Evolutionary conservation across 495 filamentous ascomycete genomes (phyloP), one percentile per base, ranked within the genome.

Genomic region (Bathelium albidoporum): DNA sequence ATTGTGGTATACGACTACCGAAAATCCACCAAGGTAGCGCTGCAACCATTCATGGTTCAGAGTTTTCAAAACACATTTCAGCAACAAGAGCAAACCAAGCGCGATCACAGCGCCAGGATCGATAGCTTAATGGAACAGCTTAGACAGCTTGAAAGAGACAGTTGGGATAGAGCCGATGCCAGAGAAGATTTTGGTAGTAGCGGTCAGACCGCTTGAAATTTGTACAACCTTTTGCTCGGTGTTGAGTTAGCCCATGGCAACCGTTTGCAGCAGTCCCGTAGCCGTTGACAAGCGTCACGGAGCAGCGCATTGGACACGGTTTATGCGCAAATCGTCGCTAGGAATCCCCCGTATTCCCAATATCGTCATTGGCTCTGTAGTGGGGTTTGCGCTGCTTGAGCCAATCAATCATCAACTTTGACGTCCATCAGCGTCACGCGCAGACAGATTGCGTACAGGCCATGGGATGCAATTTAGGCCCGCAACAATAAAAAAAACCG

Each of bases 1-100:
- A 83, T 90, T 58, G 87, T 93, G 2, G 76, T 90, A 0, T 97
- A 95, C 74, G 88, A 97, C 74, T 97, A 97, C 73, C 77, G 73
- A 53, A 72, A 72, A 18, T 82, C 77, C 22, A 74, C 74, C 52
- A 88, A 86, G 71, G 76, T 78, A 0, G 67, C 78, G 43, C 76
- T 96, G 65, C 84, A 83, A 41, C 73, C 74, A 0, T 97, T 89
- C 66, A 83, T 93, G 76, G 69, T 84, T 43, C 76, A 83, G 1
- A 76, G 84, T 53, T 89, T 97, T 64, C 73, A 78, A 58, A 69
- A 81, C 39, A 88, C 87, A 10, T 91, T 83, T 72, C 69, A 75
- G 64, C 65, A 84, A 65, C 93, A 97, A 70, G 82, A 89, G 68
- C 73, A 83, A 60, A 83, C 80, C 20, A 85, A 78, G 69, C 59